These are phyloP conservation scores for Hypoxylon sp. DNA, from an alignment of 2,329 filamentous ascomycete genomes.

Conservation along the genomic window DNA sequence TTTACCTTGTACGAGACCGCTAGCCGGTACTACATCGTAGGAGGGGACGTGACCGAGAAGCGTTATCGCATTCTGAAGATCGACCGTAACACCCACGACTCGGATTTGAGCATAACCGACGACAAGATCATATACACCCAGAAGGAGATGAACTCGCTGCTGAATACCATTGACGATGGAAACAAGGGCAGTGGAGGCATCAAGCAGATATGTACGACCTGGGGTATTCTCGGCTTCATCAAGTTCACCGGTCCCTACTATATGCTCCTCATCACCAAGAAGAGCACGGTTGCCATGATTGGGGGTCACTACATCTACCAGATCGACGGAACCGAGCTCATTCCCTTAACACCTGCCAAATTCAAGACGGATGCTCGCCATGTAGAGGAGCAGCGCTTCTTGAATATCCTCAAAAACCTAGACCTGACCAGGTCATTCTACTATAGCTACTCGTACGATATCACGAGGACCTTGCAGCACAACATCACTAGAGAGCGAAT, in stretches of 20 bases:
- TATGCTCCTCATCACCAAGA: slow-evolving; percentile 95
- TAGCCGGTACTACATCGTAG: slow-evolving; percentile 91
- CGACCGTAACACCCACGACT: slow-evolving; percentile 82
- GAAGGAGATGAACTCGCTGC: slow-evolving; percentile 89
- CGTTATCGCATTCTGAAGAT: slow-evolving; percentile 94
- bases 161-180: slow-evolving; percentile 93
- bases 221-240: slow-evolving; percentile 95
- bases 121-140: slow-evolving; percentile 95
- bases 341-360: slow-evolving; percentile 81
- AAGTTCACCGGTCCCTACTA: slow-evolving; percentile 96
- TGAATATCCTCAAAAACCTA: slow-evolving; percentile 87
- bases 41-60: slow-evolving; percentile 87
- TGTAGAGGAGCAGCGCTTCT: slow-evolving; percentile 86
- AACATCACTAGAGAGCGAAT: slow-evolving; percentile 86
- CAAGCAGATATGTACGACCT: slow-evolving; percentile 87
- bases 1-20: slow-evolving; percentile 98
- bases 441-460: slow-evolving; percentile 98
- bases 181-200: slow-evolving; percentile 91
- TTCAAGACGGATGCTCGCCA: slow-evolving; percentile 81
- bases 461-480: slow-evolving; percentile 89
- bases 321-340: slow-evolving; percentile 89
- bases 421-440: slow-evolving; percentile 94
- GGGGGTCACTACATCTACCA: slow-evolving; percentile 97
- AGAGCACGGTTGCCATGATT: slow-evolving; percentile 94
- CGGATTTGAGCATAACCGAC: slow-evolving; percentile 83